Percentiles rank a stretch among this genome's conserved stretches.
Evolutionary conservation across 306 rosid genomes (phyloP).

Genomic region (Casuarina cunninghamiana): DNA sequence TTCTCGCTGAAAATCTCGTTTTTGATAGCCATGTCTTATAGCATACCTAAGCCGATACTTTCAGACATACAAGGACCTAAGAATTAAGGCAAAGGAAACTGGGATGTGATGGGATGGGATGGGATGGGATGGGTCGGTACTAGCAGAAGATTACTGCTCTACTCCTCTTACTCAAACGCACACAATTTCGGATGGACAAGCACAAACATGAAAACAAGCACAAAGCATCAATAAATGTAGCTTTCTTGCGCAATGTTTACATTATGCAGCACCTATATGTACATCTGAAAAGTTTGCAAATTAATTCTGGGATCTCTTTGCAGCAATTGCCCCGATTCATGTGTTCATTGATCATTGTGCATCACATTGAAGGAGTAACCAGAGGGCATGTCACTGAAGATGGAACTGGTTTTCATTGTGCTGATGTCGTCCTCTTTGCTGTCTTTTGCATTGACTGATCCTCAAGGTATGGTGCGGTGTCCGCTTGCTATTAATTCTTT

Average conservation of each 20-base stretch:
- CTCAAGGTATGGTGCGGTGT: too few species aligned
- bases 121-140: too few species aligned
- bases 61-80: background rate
- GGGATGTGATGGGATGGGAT: background rate
- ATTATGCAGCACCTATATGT: background rate
- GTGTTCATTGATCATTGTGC: constrained; percentile 27
- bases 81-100: background rate
- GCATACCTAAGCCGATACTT: background rate
- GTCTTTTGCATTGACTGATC: too few species aligned
- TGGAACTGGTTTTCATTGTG: too few species aligned
- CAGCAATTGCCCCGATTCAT: constrained; percentile 41
- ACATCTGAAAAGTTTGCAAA: background rate
- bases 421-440: too few species aligned
- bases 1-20: too few species aligned
- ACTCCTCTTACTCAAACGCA: too few species aligned
- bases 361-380: constrained; percentile 23
- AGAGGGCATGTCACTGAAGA: constrained; percentile 24
- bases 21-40: background rate
- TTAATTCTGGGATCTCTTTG: constrained; percentile 33
- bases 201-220: background rate
- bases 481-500: too few species aligned
- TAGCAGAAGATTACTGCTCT: too few species aligned
- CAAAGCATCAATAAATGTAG: background rate
- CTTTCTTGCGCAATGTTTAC: background rate
- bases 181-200: too few species aligned